Evolutionary conservation across 768 basidiomycete genomes (phyloP), one percentile per base, ranked within the genome.

Genomic region (Rubroboletus satanas): DNA sequence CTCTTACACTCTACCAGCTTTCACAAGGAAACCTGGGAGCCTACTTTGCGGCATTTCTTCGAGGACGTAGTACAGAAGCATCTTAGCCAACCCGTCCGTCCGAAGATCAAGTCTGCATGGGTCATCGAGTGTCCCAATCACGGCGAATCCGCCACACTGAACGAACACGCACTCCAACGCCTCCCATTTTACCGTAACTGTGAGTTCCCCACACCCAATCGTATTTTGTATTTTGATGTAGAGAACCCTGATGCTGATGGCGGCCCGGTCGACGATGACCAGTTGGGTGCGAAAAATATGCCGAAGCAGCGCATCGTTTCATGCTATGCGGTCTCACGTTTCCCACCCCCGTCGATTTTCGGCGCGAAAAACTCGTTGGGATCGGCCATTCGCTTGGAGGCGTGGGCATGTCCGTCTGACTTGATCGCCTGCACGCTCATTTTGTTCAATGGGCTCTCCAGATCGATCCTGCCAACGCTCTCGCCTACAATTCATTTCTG

Each of bases 1-100:
- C 62, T 85, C n/a, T 71, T 86, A 2, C 86, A 88, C 65, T 81
- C 84, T 5, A 87, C 86, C 2, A 84, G 85, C 65, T 88, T 85
- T 61, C 85, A 86, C 71, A 87, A 87, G 66, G 86, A 88, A 70
- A 83, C 80, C 3, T 88, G 83, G 84, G 83, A 85, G 58, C 83
- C 86, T 2, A 77, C 79, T 4, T 59, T 88, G 14, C 73, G 75
- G 23, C 72, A 71, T 14, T 58, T 88, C 23, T 81, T 85, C 47
- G 43, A 67, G 0, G 64, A 73, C 37, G 2, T 60, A n/a, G 2
- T 60, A n/a, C 49, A 52, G 5, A 23, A 29, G n/a, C n/a, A 37
- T 28, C 41, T 21, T 21, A 12, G 10, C 23, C 5, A 12, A 32
- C 7, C 26, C 1, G n/a, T 15, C n/a, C 5, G n/a, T 12, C 45